phyloP scores from a whole-genome alignment of 2,329 filamentous ascomycete genomes.

The Chrysoporthe cubensis region DNA sequence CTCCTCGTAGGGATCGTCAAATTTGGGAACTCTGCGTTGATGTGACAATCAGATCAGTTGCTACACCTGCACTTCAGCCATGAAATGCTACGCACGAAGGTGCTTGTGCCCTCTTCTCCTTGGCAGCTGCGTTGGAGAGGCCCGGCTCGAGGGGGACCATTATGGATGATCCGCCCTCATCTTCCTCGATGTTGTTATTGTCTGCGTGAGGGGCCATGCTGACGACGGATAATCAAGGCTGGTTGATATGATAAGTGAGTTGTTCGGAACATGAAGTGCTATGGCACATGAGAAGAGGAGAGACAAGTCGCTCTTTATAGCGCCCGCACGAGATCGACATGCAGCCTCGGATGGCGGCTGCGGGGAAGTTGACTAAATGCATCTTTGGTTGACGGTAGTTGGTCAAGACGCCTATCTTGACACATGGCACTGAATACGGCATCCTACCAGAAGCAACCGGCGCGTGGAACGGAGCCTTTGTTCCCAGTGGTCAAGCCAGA shows the following conservation, averaged over 20 bases:
- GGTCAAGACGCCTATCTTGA: not conserved
- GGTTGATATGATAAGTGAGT: not conserved
- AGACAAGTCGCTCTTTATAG: not conserved
- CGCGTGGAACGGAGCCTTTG: no score
- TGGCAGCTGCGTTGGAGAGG: constrained; percentile 15
- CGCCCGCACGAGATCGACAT: not conserved
- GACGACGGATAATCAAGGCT: not conserved
- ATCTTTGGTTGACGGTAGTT: not conserved
- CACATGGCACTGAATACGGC: no score
- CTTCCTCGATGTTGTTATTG: not conserved
- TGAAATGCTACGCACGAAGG: not conserved
- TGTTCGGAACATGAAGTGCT: not conserved
- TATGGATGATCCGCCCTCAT: constrained; percentile 1
- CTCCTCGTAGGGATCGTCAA: constrained; percentile 42
- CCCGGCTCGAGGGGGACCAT: constrained; percentile 22
- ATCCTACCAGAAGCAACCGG: no score
- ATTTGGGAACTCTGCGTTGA: constrained; percentile 26
- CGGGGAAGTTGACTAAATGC: constrained; percentile 4
- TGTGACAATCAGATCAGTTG: not conserved
- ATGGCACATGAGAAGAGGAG: not conserved
- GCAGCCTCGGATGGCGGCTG: not conserved
- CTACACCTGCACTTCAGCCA: not conserved
- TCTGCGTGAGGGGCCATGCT: constrained; percentile 27
- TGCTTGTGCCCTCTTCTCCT: constrained; percentile 5
- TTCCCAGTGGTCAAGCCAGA: no score